Base-by-base conservation (phyloP, 306 rosid genomes). In the Parietaria judaica region DNA sequence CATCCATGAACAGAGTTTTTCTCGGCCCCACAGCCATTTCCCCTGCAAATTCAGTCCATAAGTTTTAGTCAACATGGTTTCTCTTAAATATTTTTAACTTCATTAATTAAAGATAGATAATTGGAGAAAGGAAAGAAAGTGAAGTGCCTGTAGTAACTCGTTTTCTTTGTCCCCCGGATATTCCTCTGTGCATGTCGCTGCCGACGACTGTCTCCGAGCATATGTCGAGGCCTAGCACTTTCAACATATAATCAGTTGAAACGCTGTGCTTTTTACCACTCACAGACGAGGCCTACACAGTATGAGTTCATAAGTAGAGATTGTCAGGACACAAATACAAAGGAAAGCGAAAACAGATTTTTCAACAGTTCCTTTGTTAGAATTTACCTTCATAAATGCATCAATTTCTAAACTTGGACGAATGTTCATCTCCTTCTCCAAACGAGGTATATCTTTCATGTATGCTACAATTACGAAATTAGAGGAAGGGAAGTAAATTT, bases 11-110 rank as follows among this genome's bases (percentile, higher is more conserved):
- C 36, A 87, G 64, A 11, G 95, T 69, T 69, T 83, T 87, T 72
- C 94, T 81, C 38, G 96, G 97, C 69, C 95, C 97, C 68, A 90
- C 89, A 63, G 83, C 71, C 97, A 90, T 83, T 81, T 90, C 97
- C 53, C 95, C 97, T 83, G 45, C 51, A 36, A 10, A 13, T 37
- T 31, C 7, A 43, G 37, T 4, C 53, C 11, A 1, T n/a, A 14
- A 66, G 35, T 51, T 12, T 41, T 41, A 5, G 45, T 41, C 45
- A 41, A 41, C 7, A 41, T 41, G 45, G 9, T 41, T 41, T 60
- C 44, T 46, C 11, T 6, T 60, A 23, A 5, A 8, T 15, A 38
- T 39, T 43, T 10, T 41, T 23, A 23, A 0, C n/a, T 59, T 38
- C 56, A 16, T 50, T 11, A 44, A 10, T 31, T 50, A 56, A 37